Conservation (phyloP, 441 rosid species). For the Pelargonium cotyledonis region DNA sequence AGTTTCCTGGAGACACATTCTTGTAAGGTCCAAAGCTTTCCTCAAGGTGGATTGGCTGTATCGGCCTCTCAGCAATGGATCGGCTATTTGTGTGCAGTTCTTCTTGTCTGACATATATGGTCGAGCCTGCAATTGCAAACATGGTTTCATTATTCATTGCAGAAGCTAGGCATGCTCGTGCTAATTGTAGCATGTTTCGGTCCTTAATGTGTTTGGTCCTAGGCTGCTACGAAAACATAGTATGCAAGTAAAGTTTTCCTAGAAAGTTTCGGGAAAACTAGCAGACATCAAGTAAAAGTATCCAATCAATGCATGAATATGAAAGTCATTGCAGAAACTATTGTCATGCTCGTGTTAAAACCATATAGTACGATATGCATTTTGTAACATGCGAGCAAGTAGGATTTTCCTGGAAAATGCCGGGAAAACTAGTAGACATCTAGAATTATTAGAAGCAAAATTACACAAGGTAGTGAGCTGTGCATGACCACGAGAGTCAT, state of each 20-base stretch:
- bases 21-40: conserved; percentile 37
- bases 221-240: too few species aligned
- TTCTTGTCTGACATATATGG: conserved; percentile 20
- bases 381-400: too few species aligned
- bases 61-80: conserved; percentile 34
- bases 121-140: conserved; percentile 27
- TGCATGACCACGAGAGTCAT: too few species aligned
- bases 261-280: background rate
- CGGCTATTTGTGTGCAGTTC: conserved; percentile 27
- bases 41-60: conserved; percentile 21
- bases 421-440: background rate
- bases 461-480: background rate
- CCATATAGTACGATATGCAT: too few species aligned
- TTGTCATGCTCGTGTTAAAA: too few species aligned
- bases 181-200: background rate
- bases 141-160: background rate
- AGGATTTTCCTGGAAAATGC: too few species aligned
- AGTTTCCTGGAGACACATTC: conserved; percentile 34
- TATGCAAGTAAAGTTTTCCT: too few species aligned
- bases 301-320: background rate
- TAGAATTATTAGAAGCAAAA: too few species aligned
- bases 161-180: background rate
- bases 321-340: too few species aligned
- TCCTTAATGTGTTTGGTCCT: background rate
- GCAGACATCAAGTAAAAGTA: background rate